Percentiles rank a stretch among this genome's conserved stretches.
phyloP scores from a whole-genome alignment of 1,284 basidiomycete species.

The Irpex sp. region DNA sequence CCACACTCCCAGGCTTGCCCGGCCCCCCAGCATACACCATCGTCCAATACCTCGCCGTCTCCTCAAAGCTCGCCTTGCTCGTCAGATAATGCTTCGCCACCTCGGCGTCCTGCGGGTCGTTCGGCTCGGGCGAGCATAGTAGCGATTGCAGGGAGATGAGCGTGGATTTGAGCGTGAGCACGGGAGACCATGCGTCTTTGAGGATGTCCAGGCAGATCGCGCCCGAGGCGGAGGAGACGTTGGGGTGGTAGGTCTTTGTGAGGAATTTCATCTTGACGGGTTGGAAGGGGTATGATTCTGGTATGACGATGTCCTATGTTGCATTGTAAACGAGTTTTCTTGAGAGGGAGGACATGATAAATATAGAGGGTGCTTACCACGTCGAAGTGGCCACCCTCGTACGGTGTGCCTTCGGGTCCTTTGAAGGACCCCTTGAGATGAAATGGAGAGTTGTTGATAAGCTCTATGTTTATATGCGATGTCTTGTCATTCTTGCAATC shows the following conservation, averaged over 20 bases:
- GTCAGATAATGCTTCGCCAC: conserved; percentile 96
- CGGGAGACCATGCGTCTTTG: conserved; percentile 91
- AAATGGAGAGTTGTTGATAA: conserved; percentile 84
- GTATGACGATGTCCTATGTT: conserved; percentile 87
- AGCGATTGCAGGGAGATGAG: conserved; percentile 94
- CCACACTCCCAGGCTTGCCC: conserved; percentile 28
- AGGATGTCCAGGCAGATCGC: conserved; percentile 89
- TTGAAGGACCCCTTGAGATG: conserved; percentile 88
- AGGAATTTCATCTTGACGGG: conserved; percentile 99
- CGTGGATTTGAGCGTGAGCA: conserved; percentile 95
- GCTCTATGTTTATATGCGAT: conserved; percentile 80
- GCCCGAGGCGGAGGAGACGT: conserved; percentile 91
- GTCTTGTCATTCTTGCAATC: conserved; percentile 94
- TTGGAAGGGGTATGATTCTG: conserved; percentile 93
- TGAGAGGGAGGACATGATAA: not conserved
- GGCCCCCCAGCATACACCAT: conserved; percentile 83
- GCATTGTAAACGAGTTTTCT: not conserved
- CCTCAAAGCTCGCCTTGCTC: conserved; percentile 83
- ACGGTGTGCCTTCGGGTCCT: conserved; percentile 93
- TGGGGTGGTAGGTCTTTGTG: conserved; percentile 97
- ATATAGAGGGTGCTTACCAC: conserved; percentile 59
- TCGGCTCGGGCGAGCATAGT: conserved; percentile 94
- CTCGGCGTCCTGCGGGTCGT: conserved; percentile 97
- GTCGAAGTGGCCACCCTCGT: conserved; percentile 91
- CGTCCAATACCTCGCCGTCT: conserved; percentile 94